phyloP scores from a whole-genome alignment of 306 rosid genomes.

The Pterocarpus macrocarpus region DNA sequence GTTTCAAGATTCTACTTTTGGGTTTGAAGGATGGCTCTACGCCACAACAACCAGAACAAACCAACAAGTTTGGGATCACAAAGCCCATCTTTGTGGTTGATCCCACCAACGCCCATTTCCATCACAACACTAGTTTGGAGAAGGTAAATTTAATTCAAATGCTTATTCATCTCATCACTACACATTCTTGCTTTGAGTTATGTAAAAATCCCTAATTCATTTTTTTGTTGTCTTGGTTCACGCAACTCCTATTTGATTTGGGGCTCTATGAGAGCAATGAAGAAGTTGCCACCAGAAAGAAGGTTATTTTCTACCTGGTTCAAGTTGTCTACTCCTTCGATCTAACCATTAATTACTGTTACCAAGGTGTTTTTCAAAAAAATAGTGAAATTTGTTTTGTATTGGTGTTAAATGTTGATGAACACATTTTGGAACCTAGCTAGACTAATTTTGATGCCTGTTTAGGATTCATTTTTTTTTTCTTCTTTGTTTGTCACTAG shows the following conservation, averaged over 20 bases:
- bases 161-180: not conserved
- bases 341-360: constrained; percentile 15
- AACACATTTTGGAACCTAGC: constrained; percentile 24
- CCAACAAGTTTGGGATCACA: constrained; percentile 64
- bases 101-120: constrained; percentile 75
- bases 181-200: not conserved
- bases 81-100: constrained; percentile 85
- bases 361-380: not conserved
- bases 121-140: constrained; percentile 74
- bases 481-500: not conserved
- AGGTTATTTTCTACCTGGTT: constrained; percentile 77
- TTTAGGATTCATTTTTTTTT: not conserved
- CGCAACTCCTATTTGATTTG: constrained; percentile 77
- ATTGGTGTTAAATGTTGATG: not conserved
- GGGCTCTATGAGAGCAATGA: constrained; percentile 82
- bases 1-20: too few species aligned
- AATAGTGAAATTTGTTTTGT: constrained; percentile 9
- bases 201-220: not conserved
- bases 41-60: constrained; percentile 45
- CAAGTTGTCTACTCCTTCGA: constrained; percentile 59
- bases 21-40: constrained; percentile 38
- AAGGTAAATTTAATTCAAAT: constrained; percentile 53
- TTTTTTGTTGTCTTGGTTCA: not conserved
- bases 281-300: constrained; percentile 70
- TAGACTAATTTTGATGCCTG: constrained; percentile 17